A percentile compares a stretch with the other conserved stretches of the same genome.
Evolutionary conservation across 139 green algal species (phyloP).

Genomic region (Micractinium sp.): DNA sequence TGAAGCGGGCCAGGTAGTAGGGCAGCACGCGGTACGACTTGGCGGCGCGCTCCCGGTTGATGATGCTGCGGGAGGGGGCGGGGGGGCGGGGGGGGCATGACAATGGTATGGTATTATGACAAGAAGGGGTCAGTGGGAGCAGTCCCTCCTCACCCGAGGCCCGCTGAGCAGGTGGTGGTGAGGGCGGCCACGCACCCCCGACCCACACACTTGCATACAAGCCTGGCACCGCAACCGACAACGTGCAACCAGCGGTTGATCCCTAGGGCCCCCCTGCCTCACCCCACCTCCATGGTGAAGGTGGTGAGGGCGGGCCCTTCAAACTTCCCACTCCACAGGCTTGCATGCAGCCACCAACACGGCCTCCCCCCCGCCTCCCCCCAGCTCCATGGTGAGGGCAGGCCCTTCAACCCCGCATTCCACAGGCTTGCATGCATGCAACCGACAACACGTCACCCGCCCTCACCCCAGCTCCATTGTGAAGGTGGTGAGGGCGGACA

Average conservation of each 20-base stretch:
- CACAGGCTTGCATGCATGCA: too few relatives aligned
- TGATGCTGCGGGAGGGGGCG: not conserved
- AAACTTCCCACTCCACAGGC: too few relatives aligned
- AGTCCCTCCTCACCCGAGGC: too few relatives aligned
- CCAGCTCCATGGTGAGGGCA: too few relatives aligned
- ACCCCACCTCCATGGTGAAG: not conserved
- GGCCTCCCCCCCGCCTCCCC: not conserved
- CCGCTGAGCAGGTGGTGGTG: not conserved
- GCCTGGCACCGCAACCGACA: too few relatives aligned
- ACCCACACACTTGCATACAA: too few relatives aligned
- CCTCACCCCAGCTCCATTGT: not conserved
- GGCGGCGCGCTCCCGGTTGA: conserved; percentile 48
- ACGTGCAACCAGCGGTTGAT: too few relatives aligned
- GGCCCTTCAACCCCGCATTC: too few relatives aligned
- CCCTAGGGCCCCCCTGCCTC: not conserved
- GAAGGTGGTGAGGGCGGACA: conserved; percentile 5
- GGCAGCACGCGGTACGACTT: conserved; percentile 58
- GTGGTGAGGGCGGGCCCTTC: not conserved
- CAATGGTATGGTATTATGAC: not conserved
- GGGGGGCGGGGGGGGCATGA: not conserved
- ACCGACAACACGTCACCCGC: too few relatives aligned
- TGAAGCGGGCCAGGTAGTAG: conserved; percentile 58
- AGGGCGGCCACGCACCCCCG: too few relatives aligned
- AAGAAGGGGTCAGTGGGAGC: not conserved
- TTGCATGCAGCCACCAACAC: too few relatives aligned